phyloP scores from a whole-genome alignment of 2,329 filamentous ascomycete genomes.

The Pseudopyricularia javanii region DNA sequence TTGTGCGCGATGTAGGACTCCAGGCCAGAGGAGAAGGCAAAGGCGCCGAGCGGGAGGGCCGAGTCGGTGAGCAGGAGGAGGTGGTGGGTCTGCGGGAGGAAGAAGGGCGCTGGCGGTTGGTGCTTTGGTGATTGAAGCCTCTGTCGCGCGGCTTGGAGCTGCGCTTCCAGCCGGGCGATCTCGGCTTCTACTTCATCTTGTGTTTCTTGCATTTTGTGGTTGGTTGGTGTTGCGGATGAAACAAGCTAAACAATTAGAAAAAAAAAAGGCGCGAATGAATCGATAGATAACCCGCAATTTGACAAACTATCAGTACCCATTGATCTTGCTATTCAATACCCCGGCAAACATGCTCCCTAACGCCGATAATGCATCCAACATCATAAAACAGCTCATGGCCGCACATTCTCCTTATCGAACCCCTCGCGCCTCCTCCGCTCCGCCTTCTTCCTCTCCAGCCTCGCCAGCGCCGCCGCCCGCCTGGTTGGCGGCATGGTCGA shows the following conservation, averaged over 20 bases:
- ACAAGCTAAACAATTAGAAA: background rate
- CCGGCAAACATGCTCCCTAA: background rate
- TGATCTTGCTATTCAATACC: too few relatives aligned
- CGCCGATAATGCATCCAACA: background rate
- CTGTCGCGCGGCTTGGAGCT: slow-evolving; percentile 29
- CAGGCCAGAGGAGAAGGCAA: slow-evolving; percentile 72
- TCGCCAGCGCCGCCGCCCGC: slow-evolving; percentile 39
- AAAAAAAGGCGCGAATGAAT: background rate
- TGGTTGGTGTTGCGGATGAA: background rate
- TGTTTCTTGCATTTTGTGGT: background rate
- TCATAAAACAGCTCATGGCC: slow-evolving; percentile 13
- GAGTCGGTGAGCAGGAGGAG: slow-evolving; percentile 71
- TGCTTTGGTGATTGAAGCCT: slow-evolving; percentile 13
- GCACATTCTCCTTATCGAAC: slow-evolving; percentile 39
- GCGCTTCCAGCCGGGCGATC: slow-evolving; percentile 30
- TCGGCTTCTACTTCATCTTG: background rate
- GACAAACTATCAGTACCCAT: too few relatives aligned
- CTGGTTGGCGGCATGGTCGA: slow-evolving; percentile 32
- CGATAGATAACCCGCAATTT: background rate
- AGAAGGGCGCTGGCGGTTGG: slow-evolving; percentile 3
- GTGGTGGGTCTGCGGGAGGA: slow-evolving; percentile 39
- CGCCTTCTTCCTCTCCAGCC: slow-evolving; percentile 40
- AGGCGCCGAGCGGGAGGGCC: slow-evolving; percentile 71
- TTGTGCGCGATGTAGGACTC: slow-evolving; percentile 69
- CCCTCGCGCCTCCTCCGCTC: slow-evolving; percentile 26